Evolutionary conservation across 805 yeast genomes (phyloP).

Genomic region (Lachancea cidri): DNA sequence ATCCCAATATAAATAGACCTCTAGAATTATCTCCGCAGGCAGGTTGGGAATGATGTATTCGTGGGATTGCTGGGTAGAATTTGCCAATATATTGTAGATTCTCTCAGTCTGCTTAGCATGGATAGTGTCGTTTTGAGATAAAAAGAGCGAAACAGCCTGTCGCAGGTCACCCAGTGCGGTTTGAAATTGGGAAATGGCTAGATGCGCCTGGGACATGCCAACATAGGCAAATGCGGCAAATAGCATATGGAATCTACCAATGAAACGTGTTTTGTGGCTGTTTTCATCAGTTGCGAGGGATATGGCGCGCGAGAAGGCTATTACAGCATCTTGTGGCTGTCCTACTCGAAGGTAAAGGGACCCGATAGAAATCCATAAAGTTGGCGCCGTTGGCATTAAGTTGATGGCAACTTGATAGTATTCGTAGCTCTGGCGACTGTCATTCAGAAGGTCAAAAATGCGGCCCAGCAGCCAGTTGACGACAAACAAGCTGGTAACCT

Average conservation of each 20-base stretch:
- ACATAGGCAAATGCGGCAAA: conserved; percentile 27
- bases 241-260: conserved; percentile 12
- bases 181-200: conserved; percentile 15
- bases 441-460: conserved; percentile 8
- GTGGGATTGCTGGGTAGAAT: not conserved
- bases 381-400: conserved; percentile 32
- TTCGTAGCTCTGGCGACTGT: conserved; percentile 16
- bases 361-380: conserved; percentile 66
- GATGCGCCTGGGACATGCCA: conserved; percentile 26
- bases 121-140: conserved; percentile 12
- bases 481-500: conserved; percentile 2
- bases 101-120: conserved; percentile 9
- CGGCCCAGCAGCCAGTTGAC: conserved; percentile 9
- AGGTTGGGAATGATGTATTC: conserved; percentile 12
- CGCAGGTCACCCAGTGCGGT: conserved; percentile 20
- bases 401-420: conserved; percentile 18
- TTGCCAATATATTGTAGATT: conserved; percentile 5
- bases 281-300: conserved; percentile 6
- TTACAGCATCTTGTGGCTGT: conserved; percentile 60
- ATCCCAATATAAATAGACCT: conserved; percentile 17
- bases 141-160: conserved; percentile 16
- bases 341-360: conserved; percentile 51
- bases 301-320: conserved; percentile 59
- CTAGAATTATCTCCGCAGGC: conserved; percentile 19
- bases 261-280: conserved; percentile 5